Percentiles rank a stretch among this genome's conserved stretches.
These are phyloP conservation scores for Excoecaria agallocha DNA, from an alignment of 345 rosid genomes.

Conservation along the genomic window DNA sequence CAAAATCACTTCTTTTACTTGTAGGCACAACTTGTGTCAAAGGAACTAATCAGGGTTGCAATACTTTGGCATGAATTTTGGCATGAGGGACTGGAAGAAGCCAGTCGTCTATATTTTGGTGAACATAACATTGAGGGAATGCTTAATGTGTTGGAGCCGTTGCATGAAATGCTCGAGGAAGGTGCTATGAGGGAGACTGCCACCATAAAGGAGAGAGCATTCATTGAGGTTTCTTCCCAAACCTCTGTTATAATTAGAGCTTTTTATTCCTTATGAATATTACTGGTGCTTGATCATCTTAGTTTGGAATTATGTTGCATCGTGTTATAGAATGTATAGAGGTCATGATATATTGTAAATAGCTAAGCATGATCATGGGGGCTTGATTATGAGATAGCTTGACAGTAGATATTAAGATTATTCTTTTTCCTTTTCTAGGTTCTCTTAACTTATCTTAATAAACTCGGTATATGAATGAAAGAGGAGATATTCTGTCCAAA, in stretches of 20 bases:
- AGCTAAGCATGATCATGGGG: too few species aligned
- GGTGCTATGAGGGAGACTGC: conserved; percentile 69
- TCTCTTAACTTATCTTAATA: too few species aligned
- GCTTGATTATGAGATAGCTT: too few species aligned
- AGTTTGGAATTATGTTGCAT: neutral
- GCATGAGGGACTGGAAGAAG: conserved; percentile 99
- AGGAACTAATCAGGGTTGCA: conserved; percentile 89
- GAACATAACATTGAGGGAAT: conserved; percentile 96
- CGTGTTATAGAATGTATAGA: too few species aligned
- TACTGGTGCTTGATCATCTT: neutral
- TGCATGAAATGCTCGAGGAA: conserved; percentile 87
- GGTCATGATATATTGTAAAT: too few species aligned
- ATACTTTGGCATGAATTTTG: conserved; percentile 99
- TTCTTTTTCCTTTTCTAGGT: too few species aligned
- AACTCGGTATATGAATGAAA: too few species aligned
- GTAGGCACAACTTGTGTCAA: conserved; percentile 96
- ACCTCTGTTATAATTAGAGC: neutral
- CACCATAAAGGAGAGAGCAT: conserved; percentile 84
- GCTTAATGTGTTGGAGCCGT: conserved; percentile 91
- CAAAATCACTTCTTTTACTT: conserved; percentile 15
- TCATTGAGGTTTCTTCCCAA: conserved; percentile 67
- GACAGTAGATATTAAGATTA: too few species aligned
- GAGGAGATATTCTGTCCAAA: too few species aligned
- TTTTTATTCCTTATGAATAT: neutral
- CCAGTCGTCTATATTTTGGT: conserved; percentile 96